phyloP scores from a whole-genome alignment of 2,329 filamentous ascomycete species.

The Colletotrichum endophyticum region DNA sequence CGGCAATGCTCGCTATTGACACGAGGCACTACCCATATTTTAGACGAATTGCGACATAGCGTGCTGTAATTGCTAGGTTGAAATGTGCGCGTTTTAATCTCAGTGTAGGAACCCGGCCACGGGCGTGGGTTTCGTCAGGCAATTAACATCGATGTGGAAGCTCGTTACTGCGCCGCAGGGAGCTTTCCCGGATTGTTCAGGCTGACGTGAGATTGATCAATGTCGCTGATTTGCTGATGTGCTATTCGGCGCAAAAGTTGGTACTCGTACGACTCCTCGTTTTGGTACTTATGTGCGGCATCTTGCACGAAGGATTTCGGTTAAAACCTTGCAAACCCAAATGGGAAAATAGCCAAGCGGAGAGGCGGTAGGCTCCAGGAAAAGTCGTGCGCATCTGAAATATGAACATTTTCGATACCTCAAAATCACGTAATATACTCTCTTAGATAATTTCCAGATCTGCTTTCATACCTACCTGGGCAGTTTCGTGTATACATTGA shows the following conservation, averaged over 20 bases:
- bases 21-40: neutral
- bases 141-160: neutral
- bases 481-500: neutral
- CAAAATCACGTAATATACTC: fast-evolving
- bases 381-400: neutral
- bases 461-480: neutral
- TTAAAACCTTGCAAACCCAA: neutral
- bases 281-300: neutral
- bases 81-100: neutral
- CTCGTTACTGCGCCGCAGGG: neutral
- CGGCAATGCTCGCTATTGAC: neutral
- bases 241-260: neutral
- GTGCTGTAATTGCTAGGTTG: neutral
- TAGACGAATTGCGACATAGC: neutral
- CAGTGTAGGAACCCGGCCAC: neutral
- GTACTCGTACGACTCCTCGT: neutral
- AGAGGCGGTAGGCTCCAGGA: neutral
- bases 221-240: neutral
- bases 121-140: neutral
- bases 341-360: neutral
- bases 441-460: neutral
- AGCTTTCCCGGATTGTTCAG: neutral
- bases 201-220: neutral
- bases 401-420: neutral
- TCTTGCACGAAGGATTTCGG: neutral